A percentile compares a stretch with the other conserved stretches of the same genome.
Conservation (phyloP, 768 basidiomycete species). For the Phlegmacium glaucopus region DNA sequence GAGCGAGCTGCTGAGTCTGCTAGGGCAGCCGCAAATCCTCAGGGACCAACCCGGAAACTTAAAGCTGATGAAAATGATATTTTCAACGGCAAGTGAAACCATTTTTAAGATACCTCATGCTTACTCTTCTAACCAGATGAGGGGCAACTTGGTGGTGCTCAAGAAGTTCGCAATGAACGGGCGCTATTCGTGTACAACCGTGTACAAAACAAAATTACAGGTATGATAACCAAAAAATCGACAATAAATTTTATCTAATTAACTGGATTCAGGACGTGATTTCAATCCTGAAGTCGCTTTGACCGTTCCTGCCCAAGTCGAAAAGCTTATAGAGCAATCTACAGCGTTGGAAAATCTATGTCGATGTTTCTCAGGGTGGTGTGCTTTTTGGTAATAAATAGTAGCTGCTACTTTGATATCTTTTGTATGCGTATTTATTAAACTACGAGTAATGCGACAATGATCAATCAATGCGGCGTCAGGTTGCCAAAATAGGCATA, state of each 20-base stretch:
- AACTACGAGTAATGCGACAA: no score
- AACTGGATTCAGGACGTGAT: conserved; percentile 63
- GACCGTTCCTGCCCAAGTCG: conserved; percentile 81
- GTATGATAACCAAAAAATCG: conserved; percentile 33
- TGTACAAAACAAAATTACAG: conserved; percentile 92
- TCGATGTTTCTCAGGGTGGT: conserved; percentile 97
- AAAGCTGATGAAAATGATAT: conserved; percentile 95
- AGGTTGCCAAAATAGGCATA: no score
- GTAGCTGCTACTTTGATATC: no score
- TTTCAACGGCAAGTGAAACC: conserved; percentile 64
- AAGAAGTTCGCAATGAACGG: conserved; percentile 88
- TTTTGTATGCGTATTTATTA: not conserved
- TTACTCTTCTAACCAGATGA: conserved; percentile 27
- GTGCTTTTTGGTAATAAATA: conserved; percentile 74
- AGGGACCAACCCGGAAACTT: conserved; percentile 75
- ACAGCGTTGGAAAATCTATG: conserved; percentile 94
- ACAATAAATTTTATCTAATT: not conserved
- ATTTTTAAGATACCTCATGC: not conserved
- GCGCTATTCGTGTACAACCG: conserved; percentile 92
- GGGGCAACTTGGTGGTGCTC: conserved; percentile 60
- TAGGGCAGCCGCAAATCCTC: conserved; percentile 68
- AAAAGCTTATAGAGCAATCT: conserved; percentile 89
- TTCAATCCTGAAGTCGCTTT: conserved; percentile 84
- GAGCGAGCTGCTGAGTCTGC: conserved; percentile 61
- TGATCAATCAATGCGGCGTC: no score